Percentiles rank a stretch among this genome's conserved stretches.
Conservation (phyloP, 441 rosid genomes). For the Arabidopsis hybrid region DNA sequence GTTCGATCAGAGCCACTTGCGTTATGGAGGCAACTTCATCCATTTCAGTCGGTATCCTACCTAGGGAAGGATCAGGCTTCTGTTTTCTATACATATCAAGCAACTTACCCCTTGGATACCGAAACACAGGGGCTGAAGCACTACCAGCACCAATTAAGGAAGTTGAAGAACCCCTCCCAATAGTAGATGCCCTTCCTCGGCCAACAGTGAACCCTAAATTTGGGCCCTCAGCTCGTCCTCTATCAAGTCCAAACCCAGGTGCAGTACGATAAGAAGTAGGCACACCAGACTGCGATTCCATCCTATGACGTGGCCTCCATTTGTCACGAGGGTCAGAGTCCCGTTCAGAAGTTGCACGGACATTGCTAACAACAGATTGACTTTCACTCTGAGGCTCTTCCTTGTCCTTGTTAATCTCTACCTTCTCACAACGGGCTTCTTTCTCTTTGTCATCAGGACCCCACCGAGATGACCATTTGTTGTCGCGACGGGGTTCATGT, state of each 20-base stretch:
- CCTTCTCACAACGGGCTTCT: constrained; percentile 71
- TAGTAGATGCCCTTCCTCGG: constrained; percentile 59
- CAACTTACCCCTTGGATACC: constrained; percentile 86
- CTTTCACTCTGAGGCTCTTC: constrained; percentile 66
- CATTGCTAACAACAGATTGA: constrained; percentile 52
- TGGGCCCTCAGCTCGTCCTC: constrained; percentile 70
- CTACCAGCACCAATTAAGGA: constrained; percentile 34
- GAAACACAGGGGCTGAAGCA: constrained; percentile 39
- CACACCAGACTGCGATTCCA: constrained; percentile 59
- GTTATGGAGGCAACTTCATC: constrained; percentile 61
- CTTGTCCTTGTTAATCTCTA: constrained; percentile 63
- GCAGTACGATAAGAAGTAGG: constrained; percentile 73
- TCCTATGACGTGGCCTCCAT: constrained; percentile 97
- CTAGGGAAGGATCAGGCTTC: constrained; percentile 56
- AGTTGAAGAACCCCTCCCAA: constrained; percentile 40
- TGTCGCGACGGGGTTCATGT: constrained; percentile 68
- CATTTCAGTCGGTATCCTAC: constrained; percentile 60
- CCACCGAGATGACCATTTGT: constrained; percentile 99
- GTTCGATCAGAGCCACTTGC: constrained; percentile 52
- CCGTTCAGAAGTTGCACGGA: constrained; percentile 64
- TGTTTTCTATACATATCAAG: constrained; percentile 85
- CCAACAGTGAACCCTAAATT: constrained; percentile 75
- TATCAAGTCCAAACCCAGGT: constrained; percentile 87
- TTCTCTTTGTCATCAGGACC: constrained; percentile 98
- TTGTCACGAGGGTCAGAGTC: constrained; percentile 90